Evolutionary conservation across 2,329 filamentous ascomycete genomes (phyloP).

Genomic region (Colletotrichum simmondsii): DNA sequence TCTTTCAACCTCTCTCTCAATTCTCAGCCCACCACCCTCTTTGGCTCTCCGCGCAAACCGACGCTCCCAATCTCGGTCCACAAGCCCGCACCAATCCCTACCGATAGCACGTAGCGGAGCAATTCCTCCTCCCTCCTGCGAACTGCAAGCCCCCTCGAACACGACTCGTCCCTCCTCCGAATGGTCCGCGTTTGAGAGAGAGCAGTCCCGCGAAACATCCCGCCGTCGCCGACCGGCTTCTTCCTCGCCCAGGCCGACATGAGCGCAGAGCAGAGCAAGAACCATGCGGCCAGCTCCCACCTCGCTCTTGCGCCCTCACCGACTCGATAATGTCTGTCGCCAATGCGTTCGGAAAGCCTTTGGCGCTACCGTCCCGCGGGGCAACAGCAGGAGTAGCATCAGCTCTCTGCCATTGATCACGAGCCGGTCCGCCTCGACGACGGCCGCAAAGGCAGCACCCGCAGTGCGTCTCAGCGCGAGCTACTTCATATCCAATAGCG

Average conservation of each 20-base stretch:
- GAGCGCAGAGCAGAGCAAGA: constrained; percentile 32
- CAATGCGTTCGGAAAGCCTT: constrained; percentile 26
- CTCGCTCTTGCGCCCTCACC: constrained; percentile 27
- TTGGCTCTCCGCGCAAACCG: not conserved
- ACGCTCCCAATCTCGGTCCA: not conserved
- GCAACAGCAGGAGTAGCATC: not conserved
- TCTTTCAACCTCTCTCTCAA: not conserved
- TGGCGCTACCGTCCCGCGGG: not conserved
- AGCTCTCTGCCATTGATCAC: constrained; percentile 4
- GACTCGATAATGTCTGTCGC: constrained; percentile 32
- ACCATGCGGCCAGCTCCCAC: constrained; percentile 34
- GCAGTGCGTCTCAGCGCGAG: constrained; percentile 32
- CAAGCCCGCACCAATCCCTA: not conserved
- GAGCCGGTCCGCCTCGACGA: constrained; percentile 21
- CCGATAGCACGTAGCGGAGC: not conserved
- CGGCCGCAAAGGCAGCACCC: constrained; percentile 27
- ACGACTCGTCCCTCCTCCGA: not conserved
- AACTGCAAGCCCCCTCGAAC: not conserved
- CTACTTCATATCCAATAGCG: constrained; percentile 36
- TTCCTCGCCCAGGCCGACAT: constrained; percentile 20
- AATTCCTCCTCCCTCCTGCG: not conserved
- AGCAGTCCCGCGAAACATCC: constrained; percentile 4
- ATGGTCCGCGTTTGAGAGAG: not conserved
- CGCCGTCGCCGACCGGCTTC: not conserved
- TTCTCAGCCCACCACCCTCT: not conserved